Evolutionary conservation across 305 asterid species (phyloP), one percentile per base, ranked within the genome.

Genomic region (Rubia tinctorum): DNA sequence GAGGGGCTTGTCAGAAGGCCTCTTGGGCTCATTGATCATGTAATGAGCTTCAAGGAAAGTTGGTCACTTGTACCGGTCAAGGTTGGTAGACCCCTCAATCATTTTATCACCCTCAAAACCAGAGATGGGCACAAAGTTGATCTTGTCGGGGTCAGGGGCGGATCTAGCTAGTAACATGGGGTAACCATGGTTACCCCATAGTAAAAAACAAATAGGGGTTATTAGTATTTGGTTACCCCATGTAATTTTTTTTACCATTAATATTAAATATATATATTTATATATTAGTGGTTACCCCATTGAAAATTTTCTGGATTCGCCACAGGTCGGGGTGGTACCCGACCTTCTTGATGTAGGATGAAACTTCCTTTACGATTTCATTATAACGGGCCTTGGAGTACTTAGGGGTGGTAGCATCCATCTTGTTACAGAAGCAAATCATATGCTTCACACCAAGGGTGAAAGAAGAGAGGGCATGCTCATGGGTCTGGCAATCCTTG

Each of bases 401-500:
- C 63, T 82, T 82, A 2, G 85, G 85, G 23, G 86, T 82, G 40
- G 83, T 82, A 13, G 86, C 85, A 73, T 79, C 83, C 85, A 82
- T 79, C 83, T 82, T 82, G 83, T 82, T 83, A 51, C 86, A 83
- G 79, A 84, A 83, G 62, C 86, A 80, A 47, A 83, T 80, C 86
- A 83, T 83, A 53, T 83, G 86, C 81, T 49, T 78, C 14, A 83
- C 86, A 78, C 86, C 86, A 51, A 83, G 86, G 70, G 86, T 83
- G 78, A 83, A 83, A 73, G 98, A 94, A 78, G 88, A 91, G 78
- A 92, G 70, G 0, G 97, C 93, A 43, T 90, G 93, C 88, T 86
- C 95, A 53, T 91, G 88, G 62, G 95, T 90, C 88, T 90, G 91
- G 8, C 96, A 93, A 58, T 90, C 89, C 81, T 90, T 90, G 17